These are phyloP conservation scores for Colletotrichum godetiae DNA, from an alignment of 2,329 filamentous ascomycete species.

Conservation along the genomic window DNA sequence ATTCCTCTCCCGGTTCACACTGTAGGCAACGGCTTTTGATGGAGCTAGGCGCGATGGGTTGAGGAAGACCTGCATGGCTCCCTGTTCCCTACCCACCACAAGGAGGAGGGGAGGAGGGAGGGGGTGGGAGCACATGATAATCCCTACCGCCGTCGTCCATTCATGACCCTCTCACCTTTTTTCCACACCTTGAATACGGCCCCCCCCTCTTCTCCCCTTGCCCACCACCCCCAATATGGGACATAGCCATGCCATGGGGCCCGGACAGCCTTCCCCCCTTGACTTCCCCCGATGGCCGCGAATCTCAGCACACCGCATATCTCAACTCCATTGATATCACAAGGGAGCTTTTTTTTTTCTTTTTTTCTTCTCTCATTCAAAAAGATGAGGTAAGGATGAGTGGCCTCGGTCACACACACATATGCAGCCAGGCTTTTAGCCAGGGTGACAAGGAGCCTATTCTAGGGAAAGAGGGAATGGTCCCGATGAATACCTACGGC, in stretches of 20 bases:
- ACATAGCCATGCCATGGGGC: neutral
- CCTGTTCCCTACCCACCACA: neutral
- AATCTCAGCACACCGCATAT: neutral
- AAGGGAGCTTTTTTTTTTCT: neutral
- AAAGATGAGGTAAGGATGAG: neutral
- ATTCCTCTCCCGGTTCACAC: neutral
- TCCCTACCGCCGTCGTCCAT: neutral
- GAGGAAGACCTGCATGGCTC: slow-evolving; percentile 10
- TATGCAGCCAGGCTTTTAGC: no score
- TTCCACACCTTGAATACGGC: neutral
- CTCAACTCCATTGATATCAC: neutral
- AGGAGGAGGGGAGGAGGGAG: neutral
- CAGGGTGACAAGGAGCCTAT: neutral
- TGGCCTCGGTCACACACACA: neutral
- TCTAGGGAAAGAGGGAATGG: neutral
- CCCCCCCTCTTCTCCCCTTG: neutral
- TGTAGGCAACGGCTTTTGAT: slow-evolving; percentile 15
- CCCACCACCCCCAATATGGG: neutral
- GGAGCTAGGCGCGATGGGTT: neutral
- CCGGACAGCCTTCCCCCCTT: no score
- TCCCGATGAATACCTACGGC: neutral
- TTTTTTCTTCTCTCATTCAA: neutral
- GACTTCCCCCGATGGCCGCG: neutral
- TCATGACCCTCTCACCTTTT: neutral
- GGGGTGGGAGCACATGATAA: neutral